Conservation (phyloP, 225 moss, liverwort and hornwort species). For the Marchantia paleacea region DNA sequence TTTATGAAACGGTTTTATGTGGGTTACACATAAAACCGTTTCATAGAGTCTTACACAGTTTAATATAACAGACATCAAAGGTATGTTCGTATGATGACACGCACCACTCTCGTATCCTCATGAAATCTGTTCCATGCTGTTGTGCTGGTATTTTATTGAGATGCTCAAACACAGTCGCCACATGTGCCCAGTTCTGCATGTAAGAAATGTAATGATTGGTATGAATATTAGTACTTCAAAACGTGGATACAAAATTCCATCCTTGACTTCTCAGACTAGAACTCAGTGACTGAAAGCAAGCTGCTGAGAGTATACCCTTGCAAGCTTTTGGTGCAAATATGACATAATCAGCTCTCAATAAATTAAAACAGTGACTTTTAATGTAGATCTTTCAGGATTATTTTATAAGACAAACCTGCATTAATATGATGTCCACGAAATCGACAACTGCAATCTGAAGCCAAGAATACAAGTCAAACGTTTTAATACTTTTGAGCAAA, state of each 20-base stretch:
- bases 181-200: slow-evolving; percentile 87
- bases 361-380: neutral
- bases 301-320: neutral
- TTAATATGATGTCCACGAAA: slow-evolving; percentile 73
- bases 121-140: slow-evolving; percentile 94
- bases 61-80: neutral
- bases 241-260: neutral
- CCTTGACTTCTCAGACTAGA: neutral
- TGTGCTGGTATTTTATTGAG: slow-evolving; percentile 76
- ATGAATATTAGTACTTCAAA: neutral
- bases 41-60: no score
- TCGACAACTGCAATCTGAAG: slow-evolving; percentile 86
- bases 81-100: slow-evolving; percentile 2
- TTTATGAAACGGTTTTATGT: no score
- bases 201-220: neutral
- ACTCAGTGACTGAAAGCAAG: neutral
- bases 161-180: slow-evolving; percentile 78
- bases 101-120: slow-evolving; percentile 95
- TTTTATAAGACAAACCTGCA: slow-evolving; percentile 60
- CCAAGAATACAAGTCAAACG: neutral
- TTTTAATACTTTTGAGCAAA: neutral
- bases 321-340: no score
- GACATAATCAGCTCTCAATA: no score
- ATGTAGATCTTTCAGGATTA: neutral
- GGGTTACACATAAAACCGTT: no score